These are phyloP conservation scores for Citrus reticulata DNA, from an alignment of 345 rosid species.

Conservation along the genomic window DNA sequence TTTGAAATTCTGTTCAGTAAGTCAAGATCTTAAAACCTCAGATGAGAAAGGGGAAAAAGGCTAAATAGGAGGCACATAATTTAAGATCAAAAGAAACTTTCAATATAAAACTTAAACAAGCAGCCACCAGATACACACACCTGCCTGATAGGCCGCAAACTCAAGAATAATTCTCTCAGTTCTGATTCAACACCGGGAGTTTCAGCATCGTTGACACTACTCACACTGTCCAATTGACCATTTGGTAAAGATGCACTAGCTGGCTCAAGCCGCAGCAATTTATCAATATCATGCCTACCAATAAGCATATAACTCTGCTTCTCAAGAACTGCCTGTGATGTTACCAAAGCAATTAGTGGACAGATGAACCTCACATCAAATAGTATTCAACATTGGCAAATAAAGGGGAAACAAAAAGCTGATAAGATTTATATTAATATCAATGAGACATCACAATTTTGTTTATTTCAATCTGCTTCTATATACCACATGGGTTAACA, in stretches of 20 bases:
- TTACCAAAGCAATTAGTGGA: conserved; percentile 20
- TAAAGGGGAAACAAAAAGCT: neutral
- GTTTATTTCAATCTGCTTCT: neutral
- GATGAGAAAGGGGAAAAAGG: neutral
- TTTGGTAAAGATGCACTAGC: conserved; percentile 73
- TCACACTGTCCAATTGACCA: conserved; percentile 38
- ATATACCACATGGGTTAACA: neutral
- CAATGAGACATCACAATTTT: neutral
- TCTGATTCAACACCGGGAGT: conserved; percentile 56
- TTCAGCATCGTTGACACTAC: conserved; percentile 40
- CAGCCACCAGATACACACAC: conserved; percentile 28
- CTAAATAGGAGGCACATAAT: neutral
- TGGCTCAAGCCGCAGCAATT: conserved; percentile 82
- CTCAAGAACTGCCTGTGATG: conserved; percentile 94
- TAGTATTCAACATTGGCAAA: neutral
- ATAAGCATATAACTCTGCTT: conserved; percentile 97
- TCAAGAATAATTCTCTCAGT: conserved; percentile 67
- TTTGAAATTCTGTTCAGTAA: neutral
- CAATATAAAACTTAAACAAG: neutral
- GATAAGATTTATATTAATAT: neutral
- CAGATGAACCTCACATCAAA: conserved; percentile 13
- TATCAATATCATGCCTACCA: conserved; percentile 97
- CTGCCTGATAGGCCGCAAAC: conserved; percentile 84
- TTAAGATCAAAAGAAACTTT: neutral
- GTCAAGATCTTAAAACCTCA: neutral